phyloP scores from a whole-genome alignment of 768 basidiomycete species.

The Trametes punicea region DNA sequence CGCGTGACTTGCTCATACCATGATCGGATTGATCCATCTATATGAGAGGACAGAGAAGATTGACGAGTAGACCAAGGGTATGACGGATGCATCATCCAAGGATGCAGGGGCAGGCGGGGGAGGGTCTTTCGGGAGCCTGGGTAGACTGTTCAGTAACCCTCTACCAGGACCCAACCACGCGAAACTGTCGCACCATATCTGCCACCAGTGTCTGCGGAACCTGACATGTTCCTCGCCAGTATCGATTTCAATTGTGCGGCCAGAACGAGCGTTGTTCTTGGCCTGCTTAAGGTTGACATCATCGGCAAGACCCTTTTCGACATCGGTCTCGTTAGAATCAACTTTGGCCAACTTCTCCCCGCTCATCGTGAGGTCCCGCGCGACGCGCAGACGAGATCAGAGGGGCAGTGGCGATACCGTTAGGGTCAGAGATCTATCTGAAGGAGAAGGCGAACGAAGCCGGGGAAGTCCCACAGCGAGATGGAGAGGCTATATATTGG shows the following conservation, averaged over 20 bases:
- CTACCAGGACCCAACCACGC: not conserved
- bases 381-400: not conserved
- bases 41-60: constrained; percentile 60
- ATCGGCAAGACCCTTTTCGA: constrained; percentile 7
- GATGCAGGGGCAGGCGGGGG: constrained; percentile 55
- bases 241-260: constrained; percentile 26
- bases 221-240: constrained; percentile 33
- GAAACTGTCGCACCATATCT: constrained; percentile 42
- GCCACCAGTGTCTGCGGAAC: constrained; percentile 49
- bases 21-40: constrained; percentile 60
- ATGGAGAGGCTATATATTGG: constrained; percentile 1
- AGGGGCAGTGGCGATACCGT: not conserved
- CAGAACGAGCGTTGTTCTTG: not conserved
- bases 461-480: not conserved
- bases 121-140: constrained; percentile 55
- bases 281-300: constrained; percentile 2
- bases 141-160: not conserved
- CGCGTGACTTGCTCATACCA: constrained; percentile 34
- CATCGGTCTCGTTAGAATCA: constrained; percentile 12
- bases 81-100: constrained; percentile 56
- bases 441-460: not conserved
- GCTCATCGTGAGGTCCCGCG: not conserved
- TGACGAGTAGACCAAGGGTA: constrained; percentile 57
- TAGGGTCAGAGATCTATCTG: not conserved
- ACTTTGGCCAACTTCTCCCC: constrained; percentile 9